phyloP scores from a whole-genome alignment of 495 filamentous ascomycete species.

The Aspergillus sclerotioniger region DNA sequence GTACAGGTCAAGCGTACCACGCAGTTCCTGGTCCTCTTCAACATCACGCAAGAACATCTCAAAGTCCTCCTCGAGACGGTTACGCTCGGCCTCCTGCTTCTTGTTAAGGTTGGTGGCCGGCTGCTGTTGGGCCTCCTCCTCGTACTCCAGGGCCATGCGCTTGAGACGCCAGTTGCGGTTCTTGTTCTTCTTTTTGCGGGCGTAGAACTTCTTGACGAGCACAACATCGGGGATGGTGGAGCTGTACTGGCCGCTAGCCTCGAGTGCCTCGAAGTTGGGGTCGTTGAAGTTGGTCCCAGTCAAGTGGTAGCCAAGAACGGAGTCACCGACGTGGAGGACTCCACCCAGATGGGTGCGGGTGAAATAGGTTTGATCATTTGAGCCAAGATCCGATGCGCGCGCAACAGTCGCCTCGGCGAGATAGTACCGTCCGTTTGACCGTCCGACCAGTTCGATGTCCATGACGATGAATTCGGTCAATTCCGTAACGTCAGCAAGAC shows the following conservation, averaged over 20 bases:
- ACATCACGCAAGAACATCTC: constrained; percentile 97
- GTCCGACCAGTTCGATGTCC: constrained; percentile 82
- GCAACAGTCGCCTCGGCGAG: constrained; percentile 86
- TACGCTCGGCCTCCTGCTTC: constrained; percentile 69
- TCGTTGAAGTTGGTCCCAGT: constrained; percentile 91
- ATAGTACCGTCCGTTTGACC: constrained; percentile 73
- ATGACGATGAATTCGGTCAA: constrained; percentile 91
- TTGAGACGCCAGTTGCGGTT: constrained; percentile 86
- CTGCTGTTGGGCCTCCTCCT: constrained; percentile 58
- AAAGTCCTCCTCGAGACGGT: constrained; percentile 83
- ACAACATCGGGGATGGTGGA: constrained; percentile 86
- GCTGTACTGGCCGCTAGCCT: constrained; percentile 64
- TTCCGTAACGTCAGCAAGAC: constrained; percentile 79
- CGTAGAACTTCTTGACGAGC: constrained; percentile 94
- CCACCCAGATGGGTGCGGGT: constrained; percentile 85
- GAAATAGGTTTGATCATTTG: constrained; percentile 82
- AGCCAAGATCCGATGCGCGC: constrained; percentile 82
- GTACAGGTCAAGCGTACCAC: constrained; percentile 80
- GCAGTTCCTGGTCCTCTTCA: constrained; percentile 89
- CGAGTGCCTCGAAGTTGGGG: constrained; percentile 72
- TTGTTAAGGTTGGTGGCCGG: constrained; percentile 36
- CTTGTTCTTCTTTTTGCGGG: constrained; percentile 82
- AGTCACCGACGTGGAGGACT: constrained; percentile 85
- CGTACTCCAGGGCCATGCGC: constrained; percentile 87
- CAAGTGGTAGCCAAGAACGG: constrained; percentile 86